Conservation (phyloP, 2,329 filamentous ascomycete genomes). For the Ascochyta viciae-villosae region DNA sequence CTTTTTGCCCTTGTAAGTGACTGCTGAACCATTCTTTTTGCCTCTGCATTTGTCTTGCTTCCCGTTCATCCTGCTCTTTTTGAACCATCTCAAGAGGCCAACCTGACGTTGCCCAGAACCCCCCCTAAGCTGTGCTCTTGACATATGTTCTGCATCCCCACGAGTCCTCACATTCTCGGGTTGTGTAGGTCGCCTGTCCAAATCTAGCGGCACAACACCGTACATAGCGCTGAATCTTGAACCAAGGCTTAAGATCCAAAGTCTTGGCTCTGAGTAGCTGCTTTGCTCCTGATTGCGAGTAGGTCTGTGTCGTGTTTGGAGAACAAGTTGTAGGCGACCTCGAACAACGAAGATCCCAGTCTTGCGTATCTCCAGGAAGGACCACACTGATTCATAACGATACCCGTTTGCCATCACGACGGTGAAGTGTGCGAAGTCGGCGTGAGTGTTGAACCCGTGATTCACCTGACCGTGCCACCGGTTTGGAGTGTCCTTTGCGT, state of each 20-base stretch:
- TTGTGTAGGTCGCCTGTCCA: not conserved
- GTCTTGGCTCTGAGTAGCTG: not conserved
- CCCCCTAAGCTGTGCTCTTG: not conserved
- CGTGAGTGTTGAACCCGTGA: not conserved
- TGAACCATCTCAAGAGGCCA: not conserved
- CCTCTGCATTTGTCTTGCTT: not conserved
- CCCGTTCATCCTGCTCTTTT: not conserved
- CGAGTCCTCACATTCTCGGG: not conserved
- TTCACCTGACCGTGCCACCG: not conserved
- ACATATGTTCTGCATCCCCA: not conserved
- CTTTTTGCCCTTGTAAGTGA: slow-evolving; percentile 1
- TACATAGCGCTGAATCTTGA: not conserved
- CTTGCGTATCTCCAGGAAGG: not conserved
- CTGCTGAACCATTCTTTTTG: not conserved
- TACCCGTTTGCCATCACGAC: not conserved
- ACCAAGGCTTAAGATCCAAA: not conserved
- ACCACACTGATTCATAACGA: not conserved
- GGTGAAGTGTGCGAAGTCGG: slow-evolving; percentile 4
- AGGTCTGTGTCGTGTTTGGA: not conserved
- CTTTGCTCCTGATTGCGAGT: not conserved
- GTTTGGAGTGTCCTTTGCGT: not conserved
- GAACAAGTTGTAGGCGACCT: not conserved
- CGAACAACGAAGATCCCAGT: not conserved
- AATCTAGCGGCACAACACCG: not conserved
- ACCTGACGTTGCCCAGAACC: not conserved